Conservation (phyloP, 108 stramenopile species). For the Cyclotella sp. region DNA sequence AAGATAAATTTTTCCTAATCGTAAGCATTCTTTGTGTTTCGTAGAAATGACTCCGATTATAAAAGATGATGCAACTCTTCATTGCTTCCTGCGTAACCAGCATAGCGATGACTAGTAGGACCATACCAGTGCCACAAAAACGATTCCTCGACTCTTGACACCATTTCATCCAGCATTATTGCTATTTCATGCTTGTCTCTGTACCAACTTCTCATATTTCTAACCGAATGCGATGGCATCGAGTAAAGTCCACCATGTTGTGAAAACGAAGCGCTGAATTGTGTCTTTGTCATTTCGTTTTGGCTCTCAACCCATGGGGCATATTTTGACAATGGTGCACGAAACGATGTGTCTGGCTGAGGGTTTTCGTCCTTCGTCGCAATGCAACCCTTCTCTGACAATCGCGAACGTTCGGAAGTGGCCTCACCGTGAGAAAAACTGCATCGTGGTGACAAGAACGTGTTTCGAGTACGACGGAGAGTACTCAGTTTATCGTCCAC, state of each 20-base stretch:
- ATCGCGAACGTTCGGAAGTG: too few relatives aligned
- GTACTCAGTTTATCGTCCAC: too few relatives aligned
- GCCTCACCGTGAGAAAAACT: too few relatives aligned
- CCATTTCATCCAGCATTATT: conserved; percentile 23
- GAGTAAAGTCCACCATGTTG: not conserved
- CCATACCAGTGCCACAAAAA: not conserved
- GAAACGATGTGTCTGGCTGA: too few relatives aligned
- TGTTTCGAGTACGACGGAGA: too few relatives aligned
- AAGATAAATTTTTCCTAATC: not conserved
- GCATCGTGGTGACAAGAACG: too few relatives aligned
- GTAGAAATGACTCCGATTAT: not conserved
- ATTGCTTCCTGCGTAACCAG: conserved; percentile 6
- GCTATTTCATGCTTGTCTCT: conserved; percentile 9
- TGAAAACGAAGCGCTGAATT: not conserved
- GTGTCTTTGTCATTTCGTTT: not conserved
- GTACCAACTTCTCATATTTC: not conserved
- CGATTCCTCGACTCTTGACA: conserved; percentile 13
- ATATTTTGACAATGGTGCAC: not conserved
- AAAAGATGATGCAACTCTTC: conserved; percentile 5
- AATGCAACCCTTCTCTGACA: too few relatives aligned
- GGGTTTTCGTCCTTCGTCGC: too few relatives aligned
- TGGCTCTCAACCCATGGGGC: not conserved
- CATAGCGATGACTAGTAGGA: not conserved
- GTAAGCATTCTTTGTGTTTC: not conserved
- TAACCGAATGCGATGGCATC: not conserved